Conservation (phyloP, 768 basidiomycete genomes). For the Mycena albidolilacea region DNA sequence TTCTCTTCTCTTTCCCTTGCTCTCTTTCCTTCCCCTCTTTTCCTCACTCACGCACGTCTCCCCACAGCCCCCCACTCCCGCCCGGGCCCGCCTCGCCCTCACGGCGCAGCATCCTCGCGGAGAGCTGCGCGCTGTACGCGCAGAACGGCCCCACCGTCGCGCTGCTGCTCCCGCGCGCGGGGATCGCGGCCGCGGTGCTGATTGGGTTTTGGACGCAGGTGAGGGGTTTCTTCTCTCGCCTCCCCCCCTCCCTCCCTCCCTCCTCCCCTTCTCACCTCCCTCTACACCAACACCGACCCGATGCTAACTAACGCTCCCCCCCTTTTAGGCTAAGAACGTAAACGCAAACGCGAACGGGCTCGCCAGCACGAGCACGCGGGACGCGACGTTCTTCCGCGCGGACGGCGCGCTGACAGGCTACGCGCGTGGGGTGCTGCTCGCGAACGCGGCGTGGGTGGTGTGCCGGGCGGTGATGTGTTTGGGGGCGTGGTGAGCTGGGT, state of each 20-base stretch:
- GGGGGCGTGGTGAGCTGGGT: conserved; percentile 72
- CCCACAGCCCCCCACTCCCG: conserved; percentile 88
- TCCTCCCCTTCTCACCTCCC: too few relatives aligned
- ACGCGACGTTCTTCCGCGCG: conserved; percentile 81
- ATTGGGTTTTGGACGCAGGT: conserved; percentile 64
- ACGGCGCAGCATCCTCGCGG: conserved; percentile 76
- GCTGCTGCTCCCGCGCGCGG: conserved; percentile 88
- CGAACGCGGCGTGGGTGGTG: conserved; percentile 86
- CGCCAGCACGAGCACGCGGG: conserved; percentile 69
- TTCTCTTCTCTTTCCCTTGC: too few relatives aligned
- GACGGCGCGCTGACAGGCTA: conserved; percentile 82
- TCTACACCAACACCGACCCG: too few relatives aligned
- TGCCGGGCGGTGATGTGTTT: conserved; percentile 82
- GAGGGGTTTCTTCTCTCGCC: too few relatives aligned
- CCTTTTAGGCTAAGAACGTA: too few relatives aligned
- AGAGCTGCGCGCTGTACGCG: conserved; percentile 86
- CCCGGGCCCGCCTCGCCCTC: conserved; percentile 79
- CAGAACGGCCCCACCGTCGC: conserved; percentile 89
- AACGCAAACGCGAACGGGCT: too few relatives aligned
- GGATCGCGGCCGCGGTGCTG: conserved; percentile 80
- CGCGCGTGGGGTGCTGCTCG: conserved; percentile 81
- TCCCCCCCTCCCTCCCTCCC: too few relatives aligned
- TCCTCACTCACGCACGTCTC: conserved; percentile 67
- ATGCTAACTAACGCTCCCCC: too few relatives aligned
- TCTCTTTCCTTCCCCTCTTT: too few relatives aligned